Evolutionary conservation across 148 eudicot genomes (phyloP).

Genomic region (Simmondsia chinensis): DNA sequence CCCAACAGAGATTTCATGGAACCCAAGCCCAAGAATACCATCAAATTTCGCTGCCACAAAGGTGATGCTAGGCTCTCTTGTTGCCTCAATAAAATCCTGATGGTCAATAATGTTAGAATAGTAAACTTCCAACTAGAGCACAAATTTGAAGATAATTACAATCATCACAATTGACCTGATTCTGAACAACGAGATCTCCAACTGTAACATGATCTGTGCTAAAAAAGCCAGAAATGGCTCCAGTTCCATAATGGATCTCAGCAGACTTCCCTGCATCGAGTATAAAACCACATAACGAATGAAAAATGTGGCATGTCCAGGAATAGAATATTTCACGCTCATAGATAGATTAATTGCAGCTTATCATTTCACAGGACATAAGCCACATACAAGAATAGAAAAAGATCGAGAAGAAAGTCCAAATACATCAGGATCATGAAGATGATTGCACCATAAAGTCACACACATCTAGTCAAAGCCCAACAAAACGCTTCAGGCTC

Average conservation of each 20-base stretch:
- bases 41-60: conserved; percentile 93
- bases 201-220: conserved; percentile 69
- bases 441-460: too few species aligned
- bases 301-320: not conserved
- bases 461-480: too few species aligned
- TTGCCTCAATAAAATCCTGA: conserved; percentile 93
- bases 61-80: conserved; percentile 73
- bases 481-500: too few species aligned
- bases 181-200: conserved; percentile 66
- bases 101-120: not conserved
- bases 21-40: conserved; percentile 95
- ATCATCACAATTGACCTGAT: conserved; percentile 38
- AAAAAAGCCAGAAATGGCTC: conserved; percentile 84
- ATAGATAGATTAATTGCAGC: too few species aligned
- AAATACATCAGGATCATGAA: too few species aligned
- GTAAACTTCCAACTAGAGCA: too few species aligned
- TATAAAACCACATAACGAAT: not conserved
- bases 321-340: too few species aligned
- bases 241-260: conserved; percentile 83
- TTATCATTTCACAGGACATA: too few species aligned
- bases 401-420: too few species aligned
- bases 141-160: not conserved
- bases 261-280: conserved; percentile 65
- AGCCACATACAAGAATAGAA: too few species aligned
- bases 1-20: conserved; percentile 89